A percentile compares a stretch with the other conserved stretches of the same genome.
Conservation (phyloP, 108 stramenopile genomes). For the Mayamaea pseudoterrestris region DNA sequence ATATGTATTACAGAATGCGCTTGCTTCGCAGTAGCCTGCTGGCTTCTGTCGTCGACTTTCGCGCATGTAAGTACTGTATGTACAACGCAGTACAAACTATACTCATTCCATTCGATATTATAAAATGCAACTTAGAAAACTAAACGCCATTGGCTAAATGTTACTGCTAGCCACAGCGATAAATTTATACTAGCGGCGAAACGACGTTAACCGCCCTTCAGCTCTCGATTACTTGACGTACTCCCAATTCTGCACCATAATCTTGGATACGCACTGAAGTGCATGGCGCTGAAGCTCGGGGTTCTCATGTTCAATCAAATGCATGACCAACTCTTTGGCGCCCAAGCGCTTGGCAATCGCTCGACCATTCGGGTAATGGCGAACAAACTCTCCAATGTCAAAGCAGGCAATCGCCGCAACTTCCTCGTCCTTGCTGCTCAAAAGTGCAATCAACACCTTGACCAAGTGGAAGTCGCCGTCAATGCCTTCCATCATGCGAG, state of each 20-base stretch:
- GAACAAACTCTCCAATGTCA: constrained; percentile 94
- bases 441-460: constrained; percentile 74
- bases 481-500: constrained; percentile 63
- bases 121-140: too few relatives aligned
- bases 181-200: too few relatives aligned
- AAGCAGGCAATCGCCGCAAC: constrained; percentile 92
- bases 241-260: constrained; percentile 90
- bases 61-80: too few relatives aligned
- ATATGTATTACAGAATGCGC: too few relatives aligned
- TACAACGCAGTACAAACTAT: too few relatives aligned
- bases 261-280: constrained; percentile 90
- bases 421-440: constrained; percentile 73
- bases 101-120: too few relatives aligned
- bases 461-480: constrained; percentile 67
- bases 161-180: too few relatives aligned
- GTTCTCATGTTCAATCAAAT: constrained; percentile 87
- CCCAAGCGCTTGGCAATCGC: constrained; percentile 78
- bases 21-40: too few relatives aligned
- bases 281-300: constrained; percentile 90
- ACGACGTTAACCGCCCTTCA: too few relatives aligned
- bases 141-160: too few relatives aligned
- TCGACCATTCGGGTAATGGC: constrained; percentile 93
- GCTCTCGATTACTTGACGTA: constrained; percentile 40
- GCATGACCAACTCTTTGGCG: constrained; percentile 91
- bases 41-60: too few relatives aligned